These are phyloP conservation scores for Rhynchospora breviuscula DNA, from an alignment of 176 grass and related monocot species.

Conservation along the genomic window DNA sequence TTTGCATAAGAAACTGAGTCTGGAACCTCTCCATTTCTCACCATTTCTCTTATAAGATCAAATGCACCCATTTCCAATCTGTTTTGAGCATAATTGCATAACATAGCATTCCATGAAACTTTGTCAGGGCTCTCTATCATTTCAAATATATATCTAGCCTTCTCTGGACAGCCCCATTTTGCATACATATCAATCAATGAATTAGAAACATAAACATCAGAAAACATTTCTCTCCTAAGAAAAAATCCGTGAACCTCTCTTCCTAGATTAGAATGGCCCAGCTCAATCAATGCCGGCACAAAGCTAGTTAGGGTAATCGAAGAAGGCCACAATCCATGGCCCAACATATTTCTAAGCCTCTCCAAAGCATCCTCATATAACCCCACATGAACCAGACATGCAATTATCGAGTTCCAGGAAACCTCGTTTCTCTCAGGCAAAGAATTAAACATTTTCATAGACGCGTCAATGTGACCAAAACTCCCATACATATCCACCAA, in stretches of 20 bases:
- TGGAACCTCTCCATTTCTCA: conserved; percentile 42
- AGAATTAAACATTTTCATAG: conserved; percentile 38
- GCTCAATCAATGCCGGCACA: conserved; percentile 65
- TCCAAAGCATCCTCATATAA: conserved; percentile 34
- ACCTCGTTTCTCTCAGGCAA: conserved; percentile 49
- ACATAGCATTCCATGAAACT: conserved; percentile 88
- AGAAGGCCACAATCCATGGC: conserved; percentile 22
- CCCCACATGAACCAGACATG: conserved; percentile 47
- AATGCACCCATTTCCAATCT: conserved; percentile 51
- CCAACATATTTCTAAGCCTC: conserved; percentile 46
- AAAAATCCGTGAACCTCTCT: conserved; percentile 56
- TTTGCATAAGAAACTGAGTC: conserved; percentile 67
- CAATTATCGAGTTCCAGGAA: conserved; percentile 77
- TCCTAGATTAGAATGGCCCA: conserved; percentile 46
- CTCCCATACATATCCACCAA: conserved; percentile 75
- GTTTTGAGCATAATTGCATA: conserved; percentile 63
- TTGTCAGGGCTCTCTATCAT: conserved; percentile 39
- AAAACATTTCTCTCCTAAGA: conserved; percentile 43
- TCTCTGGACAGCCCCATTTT: conserved; percentile 52
- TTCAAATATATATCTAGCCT: conserved; percentile 48
- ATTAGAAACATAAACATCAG: conserved; percentile 68
- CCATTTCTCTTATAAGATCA: conserved; percentile 46
- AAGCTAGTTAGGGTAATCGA: conserved; percentile 66
- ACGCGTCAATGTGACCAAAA: conserved; percentile 36
- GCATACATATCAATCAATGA: conserved; percentile 86